Base-by-base conservation (phyloP, 768 basidiomycete genomes). In the Chalciporus piperatus region DNA sequence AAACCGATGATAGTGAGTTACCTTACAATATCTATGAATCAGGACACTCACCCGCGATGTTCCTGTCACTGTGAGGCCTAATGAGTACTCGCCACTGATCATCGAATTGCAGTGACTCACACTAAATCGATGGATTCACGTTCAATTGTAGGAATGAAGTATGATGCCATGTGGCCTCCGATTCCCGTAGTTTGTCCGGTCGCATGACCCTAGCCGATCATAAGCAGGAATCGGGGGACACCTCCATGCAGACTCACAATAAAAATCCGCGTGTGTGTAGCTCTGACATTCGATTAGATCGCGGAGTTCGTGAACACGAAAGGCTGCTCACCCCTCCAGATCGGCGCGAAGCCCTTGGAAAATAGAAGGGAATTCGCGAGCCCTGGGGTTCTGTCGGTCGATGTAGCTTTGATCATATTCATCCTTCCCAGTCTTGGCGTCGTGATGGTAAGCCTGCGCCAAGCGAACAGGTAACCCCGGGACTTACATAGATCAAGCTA, bases 181-280 rank as follows among this genome's bases (percentile, higher is more conserved):
- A 32, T 32, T 9, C 39, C 20, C n/a, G 39, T 40, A 8, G 39
- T 40, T 17, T 40, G 39, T 40, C 39, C 39, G 39, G 39, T 40
- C 7, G 39, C 39, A 40, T 40, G 39, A 40, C 39, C 39, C 39
- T 40, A 40, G 39, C 20, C 4, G 39, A 17, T 10, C 39, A 40
- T 40, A 3, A 40, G 39, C 20, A 14, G 3, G 28, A 17, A 33
- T 28, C 6, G 22, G 38, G 22, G 12, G 14, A 35, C 9, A 27
- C 10, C 9, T 10, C 37, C 19, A 27, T 27, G 6, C 8, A 20
- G 7, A 68, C 78, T 59, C 61, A 89, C 89, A 54, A 96, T 94
- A 69, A 92, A 96, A 11, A 95, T 76, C 22, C 83, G 81, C 2
- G 89, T 78, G 23, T 79, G 70, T 30, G 86, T 87, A 14, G 74